phyloP scores from a whole-genome alignment of 306 rosid genomes.

The Casuarina cunninghamiana region DNA sequence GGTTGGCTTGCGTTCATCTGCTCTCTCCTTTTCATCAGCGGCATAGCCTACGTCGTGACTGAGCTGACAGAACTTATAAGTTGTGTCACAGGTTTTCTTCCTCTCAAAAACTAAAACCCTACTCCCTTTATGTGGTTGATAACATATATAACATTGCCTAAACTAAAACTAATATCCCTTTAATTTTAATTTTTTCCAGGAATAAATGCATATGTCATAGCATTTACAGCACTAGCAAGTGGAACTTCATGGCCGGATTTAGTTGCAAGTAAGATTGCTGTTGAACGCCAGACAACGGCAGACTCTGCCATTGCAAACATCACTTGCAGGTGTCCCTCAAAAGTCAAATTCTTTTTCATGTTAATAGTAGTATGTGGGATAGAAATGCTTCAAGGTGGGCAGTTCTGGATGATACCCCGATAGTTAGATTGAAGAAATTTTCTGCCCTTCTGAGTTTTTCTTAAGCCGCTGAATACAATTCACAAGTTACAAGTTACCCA shows the following conservation, averaged over 20 bases:
- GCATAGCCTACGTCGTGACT: slow-evolving; percentile 82
- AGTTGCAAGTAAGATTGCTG: slow-evolving; percentile 98
- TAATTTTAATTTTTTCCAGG: slow-evolving; percentile 45
- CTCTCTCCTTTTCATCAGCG: slow-evolving; percentile 84
- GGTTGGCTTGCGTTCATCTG: slow-evolving; percentile 92
- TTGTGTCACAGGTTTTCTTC: slow-evolving; percentile 84
- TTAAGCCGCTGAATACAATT: slow-evolving; percentile 7
- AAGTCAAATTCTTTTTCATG: slow-evolving; percentile 24
- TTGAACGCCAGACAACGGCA: slow-evolving; percentile 91
- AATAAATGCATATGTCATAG: slow-evolving; percentile 90
- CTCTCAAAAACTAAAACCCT: slow-evolving; percentile 21
- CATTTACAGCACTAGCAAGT: slow-evolving; percentile 85
- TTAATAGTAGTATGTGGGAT: slow-evolving; percentile 16
- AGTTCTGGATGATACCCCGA: slow-evolving; percentile 16
- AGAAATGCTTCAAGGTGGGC: slow-evolving; percentile 12
- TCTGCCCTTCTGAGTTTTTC: slow-evolving; percentile 2
- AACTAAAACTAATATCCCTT: slow-evolving; percentile 9
- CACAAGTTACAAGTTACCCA: not conserved
- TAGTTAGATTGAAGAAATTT: slow-evolving; percentile 1
- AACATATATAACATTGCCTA: slow-evolving; percentile 14
- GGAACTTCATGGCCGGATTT: slow-evolving; percentile 99
- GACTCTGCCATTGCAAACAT: slow-evolving; percentile 98
- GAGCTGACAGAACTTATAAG: slow-evolving; percentile 85
- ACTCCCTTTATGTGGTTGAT: slow-evolving; percentile 22
- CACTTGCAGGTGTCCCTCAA: slow-evolving; percentile 81